Conservation (phyloP, 1,284 basidiomycete genomes). For the Cryptococcus sp. region DNA sequence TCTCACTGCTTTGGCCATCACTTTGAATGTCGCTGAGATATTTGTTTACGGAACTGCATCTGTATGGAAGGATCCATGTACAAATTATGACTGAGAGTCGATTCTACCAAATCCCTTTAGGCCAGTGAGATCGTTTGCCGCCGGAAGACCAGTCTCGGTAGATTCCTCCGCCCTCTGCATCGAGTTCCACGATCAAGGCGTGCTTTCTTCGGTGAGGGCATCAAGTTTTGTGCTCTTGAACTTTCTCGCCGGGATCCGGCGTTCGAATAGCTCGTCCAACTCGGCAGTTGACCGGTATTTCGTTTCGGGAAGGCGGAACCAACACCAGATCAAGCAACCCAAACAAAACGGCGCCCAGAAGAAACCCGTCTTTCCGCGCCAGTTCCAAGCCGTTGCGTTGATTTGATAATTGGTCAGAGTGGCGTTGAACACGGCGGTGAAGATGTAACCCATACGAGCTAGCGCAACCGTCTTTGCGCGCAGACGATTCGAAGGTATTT, state of each 20-base stretch:
- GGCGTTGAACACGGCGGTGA: neutral
- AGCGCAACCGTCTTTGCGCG: conserved; percentile 56
- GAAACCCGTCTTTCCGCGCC: conserved; percentile 31
- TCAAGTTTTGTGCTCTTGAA: conserved; percentile 11
- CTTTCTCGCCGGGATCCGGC: conserved; percentile 26
- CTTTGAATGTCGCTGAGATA: too few species aligned
- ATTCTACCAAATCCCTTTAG: too few species aligned
- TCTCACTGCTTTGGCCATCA: too few species aligned
- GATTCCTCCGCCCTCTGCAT: too few species aligned
- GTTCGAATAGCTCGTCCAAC: conserved; percentile 30
- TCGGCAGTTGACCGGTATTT: conserved; percentile 35
- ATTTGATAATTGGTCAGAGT: neutral
- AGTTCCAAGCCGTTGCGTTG: conserved; percentile 27
- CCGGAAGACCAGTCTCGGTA: too few species aligned
- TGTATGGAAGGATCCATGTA: too few species aligned
- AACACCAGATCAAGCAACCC: conserved; percentile 28
- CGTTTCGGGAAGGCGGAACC: conserved; percentile 51
- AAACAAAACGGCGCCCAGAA: conserved; percentile 31
- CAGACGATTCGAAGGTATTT: conserved; percentile 51
- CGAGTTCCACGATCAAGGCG: too few species aligned
- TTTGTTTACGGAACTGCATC: too few species aligned
- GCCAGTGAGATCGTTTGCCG: too few species aligned
- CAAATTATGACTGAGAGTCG: too few species aligned
- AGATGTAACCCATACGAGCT: conserved; percentile 31
- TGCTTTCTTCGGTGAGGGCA: too few species aligned